phyloP scores from a whole-genome alignment of 2,329 filamentous ascomycete genomes.

The Gnomoniopsis smithogilvyi region DNA sequence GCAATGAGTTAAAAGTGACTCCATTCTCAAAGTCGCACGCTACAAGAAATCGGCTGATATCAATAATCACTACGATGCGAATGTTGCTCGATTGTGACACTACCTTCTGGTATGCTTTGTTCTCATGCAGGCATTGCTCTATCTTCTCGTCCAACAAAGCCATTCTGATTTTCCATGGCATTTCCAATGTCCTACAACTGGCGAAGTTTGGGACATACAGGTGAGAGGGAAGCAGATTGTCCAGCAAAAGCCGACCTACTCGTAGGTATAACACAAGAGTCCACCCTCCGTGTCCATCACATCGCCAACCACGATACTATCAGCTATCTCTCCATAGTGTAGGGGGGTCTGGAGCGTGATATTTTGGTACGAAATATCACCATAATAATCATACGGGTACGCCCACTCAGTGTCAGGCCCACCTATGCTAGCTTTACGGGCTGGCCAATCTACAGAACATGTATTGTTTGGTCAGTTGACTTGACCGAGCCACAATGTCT shows the following conservation, averaged over 20 bases:
- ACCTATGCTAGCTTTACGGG: conserved; percentile 27
- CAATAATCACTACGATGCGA: no score
- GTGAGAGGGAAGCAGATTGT: background rate
- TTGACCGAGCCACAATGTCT: no score
- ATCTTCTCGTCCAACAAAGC: no score
- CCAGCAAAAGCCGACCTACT: background rate
- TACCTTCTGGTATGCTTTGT: no score
- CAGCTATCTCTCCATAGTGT: conserved; percentile 15
- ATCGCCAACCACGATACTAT: conserved; percentile 17
- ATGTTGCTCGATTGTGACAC: no score
- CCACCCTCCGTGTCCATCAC: conserved; percentile 21
- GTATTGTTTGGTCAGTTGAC: no score
- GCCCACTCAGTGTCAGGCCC: conserved; percentile 31
- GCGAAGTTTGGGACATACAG: background rate
- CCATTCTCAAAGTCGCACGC: no score
- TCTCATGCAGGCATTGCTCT: no score
- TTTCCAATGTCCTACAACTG: no score
- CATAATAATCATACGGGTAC: conserved; percentile 31
- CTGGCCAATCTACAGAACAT: conserved; percentile 22
- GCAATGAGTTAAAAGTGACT: no score
- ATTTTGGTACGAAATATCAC: conserved; percentile 29
- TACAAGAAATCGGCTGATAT: no score
- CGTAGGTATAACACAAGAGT: conserved; percentile 21
- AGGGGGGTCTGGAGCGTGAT: conserved; percentile 27
- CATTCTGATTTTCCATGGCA: no score